These are phyloP conservation scores for Lichtheimia ornata DNA, from an alignment of 371 early-diverging fungal species.

Conservation along the genomic window DNA sequence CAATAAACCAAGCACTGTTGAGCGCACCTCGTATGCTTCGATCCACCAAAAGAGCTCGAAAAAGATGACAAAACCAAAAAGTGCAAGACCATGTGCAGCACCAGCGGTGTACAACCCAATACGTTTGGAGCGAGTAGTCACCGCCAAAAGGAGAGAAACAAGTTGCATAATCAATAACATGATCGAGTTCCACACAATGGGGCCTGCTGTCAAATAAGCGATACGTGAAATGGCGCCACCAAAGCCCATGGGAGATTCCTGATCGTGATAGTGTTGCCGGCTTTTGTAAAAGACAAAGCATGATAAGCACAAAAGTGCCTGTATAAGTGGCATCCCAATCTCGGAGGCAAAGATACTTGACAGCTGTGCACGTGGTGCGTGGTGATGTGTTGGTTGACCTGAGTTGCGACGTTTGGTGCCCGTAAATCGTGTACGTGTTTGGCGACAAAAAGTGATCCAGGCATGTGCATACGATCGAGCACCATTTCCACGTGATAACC, in stretches of 20 bases:
- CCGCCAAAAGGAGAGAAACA: slow-evolving; percentile 65
- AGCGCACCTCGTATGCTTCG: slow-evolving; percentile 61
- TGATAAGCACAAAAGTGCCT: slow-evolving; percentile 61
- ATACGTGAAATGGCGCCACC: slow-evolving; percentile 51
- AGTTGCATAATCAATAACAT: slow-evolving; percentile 67
- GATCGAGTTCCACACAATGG: slow-evolving; percentile 70
- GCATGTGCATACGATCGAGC: slow-evolving; percentile 65
- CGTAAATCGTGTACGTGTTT: slow-evolving; percentile 72
- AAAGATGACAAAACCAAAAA: slow-evolving; percentile 58
- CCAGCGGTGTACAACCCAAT: slow-evolving; percentile 72
- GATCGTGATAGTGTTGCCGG: slow-evolving; percentile 30
- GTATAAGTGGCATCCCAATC: slow-evolving; percentile 74
- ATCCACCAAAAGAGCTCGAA: slow-evolving; percentile 72
- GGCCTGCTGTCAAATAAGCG: slow-evolving; percentile 62
- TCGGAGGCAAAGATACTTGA: slow-evolving; percentile 76
- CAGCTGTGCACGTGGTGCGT: slow-evolving; percentile 69
- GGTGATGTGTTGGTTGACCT: slow-evolving; percentile 38
- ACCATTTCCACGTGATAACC: slow-evolving; percentile 79
- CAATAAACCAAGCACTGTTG: slow-evolving; percentile 70
- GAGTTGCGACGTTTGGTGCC: slow-evolving; percentile 61
- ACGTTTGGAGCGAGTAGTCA: slow-evolving; percentile 48
- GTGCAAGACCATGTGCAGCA: slow-evolving; percentile 63
- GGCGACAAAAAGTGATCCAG: slow-evolving; percentile 82
- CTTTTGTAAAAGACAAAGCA: slow-evolving; percentile 65
- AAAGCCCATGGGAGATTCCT: slow-evolving; percentile 24